Conservation (phyloP, 192 early-diverging fungal species). For the Phycomyces nitens region DNA sequence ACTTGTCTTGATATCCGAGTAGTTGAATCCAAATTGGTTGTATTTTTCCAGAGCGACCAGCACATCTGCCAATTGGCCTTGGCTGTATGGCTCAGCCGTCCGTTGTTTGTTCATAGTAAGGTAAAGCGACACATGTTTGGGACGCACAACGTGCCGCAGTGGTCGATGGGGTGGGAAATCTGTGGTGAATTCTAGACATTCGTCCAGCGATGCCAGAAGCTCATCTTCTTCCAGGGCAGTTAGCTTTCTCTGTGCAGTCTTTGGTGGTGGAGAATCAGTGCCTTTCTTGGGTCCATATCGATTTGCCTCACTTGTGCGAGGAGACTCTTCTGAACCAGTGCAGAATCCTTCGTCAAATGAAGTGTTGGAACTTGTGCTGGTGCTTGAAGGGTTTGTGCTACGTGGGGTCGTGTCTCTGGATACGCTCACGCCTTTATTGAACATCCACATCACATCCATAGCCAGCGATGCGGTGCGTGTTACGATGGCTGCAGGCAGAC, state of each 20-base stretch:
- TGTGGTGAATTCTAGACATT: slow-evolving; percentile 19
- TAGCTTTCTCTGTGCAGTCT: background rate
- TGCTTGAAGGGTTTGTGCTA: background rate
- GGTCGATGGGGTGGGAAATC: slow-evolving; percentile 42
- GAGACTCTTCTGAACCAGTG: no score
- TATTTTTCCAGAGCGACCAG: slow-evolving; percentile 41
- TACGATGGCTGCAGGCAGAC: slow-evolving; percentile 29
- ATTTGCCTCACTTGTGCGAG: no score
- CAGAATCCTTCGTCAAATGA: no score
- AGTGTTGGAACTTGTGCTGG: no score
- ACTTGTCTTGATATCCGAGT: slow-evolving; percentile 17
- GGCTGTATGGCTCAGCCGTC: slow-evolving; percentile 27
- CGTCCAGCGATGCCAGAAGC: slow-evolving; percentile 25
- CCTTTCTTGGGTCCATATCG: no score
- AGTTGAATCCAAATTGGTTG: slow-evolving; percentile 35
- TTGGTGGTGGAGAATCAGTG: background rate
- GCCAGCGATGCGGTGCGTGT: slow-evolving; percentile 27
- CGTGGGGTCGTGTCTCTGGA: background rate
- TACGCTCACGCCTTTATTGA: slow-evolving; percentile 16
- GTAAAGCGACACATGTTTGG: slow-evolving; percentile 31
- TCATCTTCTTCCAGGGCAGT: slow-evolving; percentile 33
- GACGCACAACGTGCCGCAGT: slow-evolving; percentile 34
- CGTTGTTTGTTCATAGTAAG: slow-evolving; percentile 34
- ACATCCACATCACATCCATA: slow-evolving; percentile 37
- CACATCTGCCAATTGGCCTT: slow-evolving; percentile 33